phyloP scores from a whole-genome alignment of 1,284 basidiomycete species.

The Pascua sp. region DNA sequence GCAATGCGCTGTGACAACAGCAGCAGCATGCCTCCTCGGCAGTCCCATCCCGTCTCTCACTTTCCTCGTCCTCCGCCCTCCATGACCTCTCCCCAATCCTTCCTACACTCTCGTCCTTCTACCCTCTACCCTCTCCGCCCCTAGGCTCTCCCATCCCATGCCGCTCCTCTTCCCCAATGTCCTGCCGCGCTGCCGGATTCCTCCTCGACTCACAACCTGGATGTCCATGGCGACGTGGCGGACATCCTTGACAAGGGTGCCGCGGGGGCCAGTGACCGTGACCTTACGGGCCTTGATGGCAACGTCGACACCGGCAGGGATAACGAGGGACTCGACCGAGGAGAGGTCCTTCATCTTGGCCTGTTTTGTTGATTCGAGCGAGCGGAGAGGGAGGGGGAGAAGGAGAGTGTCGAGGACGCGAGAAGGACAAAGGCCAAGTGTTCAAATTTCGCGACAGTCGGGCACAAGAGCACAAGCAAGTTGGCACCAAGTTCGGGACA shows the following conservation, averaged over 20 bases:
- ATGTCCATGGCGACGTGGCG: conserved; percentile 97
- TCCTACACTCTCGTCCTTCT: background rate
- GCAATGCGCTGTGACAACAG: no score
- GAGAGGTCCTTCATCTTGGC: conserved; percentile 52
- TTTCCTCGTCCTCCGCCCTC: background rate
- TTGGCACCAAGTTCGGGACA: no score
- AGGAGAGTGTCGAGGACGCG: background rate
- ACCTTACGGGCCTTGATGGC: conserved; percentile 83
- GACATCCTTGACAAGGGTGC: conserved; percentile 83
- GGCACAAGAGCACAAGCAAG: no score
- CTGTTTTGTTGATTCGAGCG: conserved; percentile 5
- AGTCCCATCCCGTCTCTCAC: background rate
- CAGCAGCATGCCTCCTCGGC: background rate
- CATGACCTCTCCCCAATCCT: background rate
- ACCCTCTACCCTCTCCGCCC: background rate
- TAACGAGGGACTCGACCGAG: conserved; percentile 73
- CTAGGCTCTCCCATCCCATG: background rate
- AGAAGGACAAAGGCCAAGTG: background rate
- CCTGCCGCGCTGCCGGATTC: background rate
- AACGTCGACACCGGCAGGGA: conserved; percentile 81
- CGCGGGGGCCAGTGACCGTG: conserved; percentile 83
- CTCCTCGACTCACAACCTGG: conserved; percentile 60
- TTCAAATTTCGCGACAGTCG: no score
- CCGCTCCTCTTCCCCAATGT: background rate
- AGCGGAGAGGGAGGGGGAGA: background rate